These are phyloP conservation scores for Cryptococcus maquisensis DNA, from an alignment of 1,284 basidiomycete species.

Conservation along the genomic window DNA sequence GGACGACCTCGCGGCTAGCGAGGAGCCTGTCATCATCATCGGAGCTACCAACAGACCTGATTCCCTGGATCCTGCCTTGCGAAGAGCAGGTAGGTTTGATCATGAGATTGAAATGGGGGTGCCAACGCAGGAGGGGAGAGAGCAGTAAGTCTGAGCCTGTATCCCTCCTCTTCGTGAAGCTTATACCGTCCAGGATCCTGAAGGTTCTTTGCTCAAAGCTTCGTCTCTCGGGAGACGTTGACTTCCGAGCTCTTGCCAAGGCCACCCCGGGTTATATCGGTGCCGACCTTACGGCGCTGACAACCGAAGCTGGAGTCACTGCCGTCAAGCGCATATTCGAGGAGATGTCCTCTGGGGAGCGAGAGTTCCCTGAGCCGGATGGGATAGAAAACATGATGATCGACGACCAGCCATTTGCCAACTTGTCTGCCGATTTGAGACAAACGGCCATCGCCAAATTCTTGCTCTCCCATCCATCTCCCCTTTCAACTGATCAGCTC, in stretches of 20 bases:
- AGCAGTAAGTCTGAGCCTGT: conserved; percentile 61
- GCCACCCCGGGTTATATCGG: conserved; percentile 96
- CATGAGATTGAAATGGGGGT: conserved; percentile 98
- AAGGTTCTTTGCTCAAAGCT: conserved; percentile 55
- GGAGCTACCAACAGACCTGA: conserved; percentile 96
- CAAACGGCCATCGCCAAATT: conserved; percentile 78
- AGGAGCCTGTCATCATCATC: conserved; percentile 82
- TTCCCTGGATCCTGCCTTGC: conserved; percentile 84
- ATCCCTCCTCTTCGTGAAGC: background rate
- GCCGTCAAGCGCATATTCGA: conserved; percentile 96
- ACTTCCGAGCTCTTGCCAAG: conserved; percentile 63
- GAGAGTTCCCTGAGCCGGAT: conserved; percentile 51
- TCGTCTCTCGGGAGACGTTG: conserved; percentile 35
- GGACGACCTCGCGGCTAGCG: conserved; percentile 56
- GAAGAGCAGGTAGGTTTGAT: conserved; percentile 91
- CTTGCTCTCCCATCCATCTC: conserved; percentile 74
- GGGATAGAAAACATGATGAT: conserved; percentile 29
- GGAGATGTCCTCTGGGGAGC: conserved; percentile 65
- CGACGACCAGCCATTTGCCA: conserved; percentile 34
- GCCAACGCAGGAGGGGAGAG: conserved; percentile 82
- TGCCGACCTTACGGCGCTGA: conserved; percentile 84
- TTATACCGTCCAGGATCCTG: conserved; percentile 60
- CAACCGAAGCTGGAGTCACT: conserved; percentile 89
- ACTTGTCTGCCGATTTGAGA: conserved; percentile 49
- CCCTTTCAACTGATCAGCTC: conserved; percentile 73